These are phyloP conservation scores for Corymbia calophylla DNA, from an alignment of 441 rosid species.

Conservation along the genomic window DNA sequence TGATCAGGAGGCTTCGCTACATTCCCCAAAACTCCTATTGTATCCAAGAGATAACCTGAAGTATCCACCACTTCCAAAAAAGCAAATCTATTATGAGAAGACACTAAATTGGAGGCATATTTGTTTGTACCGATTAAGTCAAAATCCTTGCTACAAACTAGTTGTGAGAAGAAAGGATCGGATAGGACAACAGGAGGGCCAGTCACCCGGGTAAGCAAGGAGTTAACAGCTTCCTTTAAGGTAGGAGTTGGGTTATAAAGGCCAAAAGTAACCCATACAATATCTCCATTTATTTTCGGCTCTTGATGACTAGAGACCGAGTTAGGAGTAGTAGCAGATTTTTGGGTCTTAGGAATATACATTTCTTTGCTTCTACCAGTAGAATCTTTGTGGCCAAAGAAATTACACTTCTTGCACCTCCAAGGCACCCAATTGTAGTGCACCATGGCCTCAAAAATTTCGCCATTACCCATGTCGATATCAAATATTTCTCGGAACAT, in stretches of 20 bases:
- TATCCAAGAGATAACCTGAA: too few relatives aligned
- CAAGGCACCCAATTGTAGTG: background rate
- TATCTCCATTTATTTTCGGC: background rate
- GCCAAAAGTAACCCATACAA: background rate
- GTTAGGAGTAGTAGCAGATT: background rate
- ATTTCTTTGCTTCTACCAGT: background rate
- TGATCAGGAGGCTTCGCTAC: background rate
- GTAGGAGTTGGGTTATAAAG: too few relatives aligned
- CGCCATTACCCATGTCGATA: background rate
- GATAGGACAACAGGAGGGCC: too few relatives aligned
- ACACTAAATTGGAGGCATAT: too few relatives aligned
- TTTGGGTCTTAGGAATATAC: background rate
- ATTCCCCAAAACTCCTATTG: too few relatives aligned
- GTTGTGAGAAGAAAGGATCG: too few relatives aligned
- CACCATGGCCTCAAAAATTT: background rate
- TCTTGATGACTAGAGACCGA: background rate
- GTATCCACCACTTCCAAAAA: too few relatives aligned
- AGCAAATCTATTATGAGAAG: too few relatives aligned
- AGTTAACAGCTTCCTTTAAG: too few relatives aligned
- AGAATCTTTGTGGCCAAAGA: background rate
- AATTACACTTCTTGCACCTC: background rate
- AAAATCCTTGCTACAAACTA: too few relatives aligned
- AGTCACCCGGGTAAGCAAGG: too few relatives aligned
- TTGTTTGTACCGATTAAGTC: too few relatives aligned
- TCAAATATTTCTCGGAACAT: background rate